Percentiles rank a stretch among this genome's conserved stretches.
Conservation (phyloP, 176 grass and related monocot genomes). For the Avena insularis region DNA sequence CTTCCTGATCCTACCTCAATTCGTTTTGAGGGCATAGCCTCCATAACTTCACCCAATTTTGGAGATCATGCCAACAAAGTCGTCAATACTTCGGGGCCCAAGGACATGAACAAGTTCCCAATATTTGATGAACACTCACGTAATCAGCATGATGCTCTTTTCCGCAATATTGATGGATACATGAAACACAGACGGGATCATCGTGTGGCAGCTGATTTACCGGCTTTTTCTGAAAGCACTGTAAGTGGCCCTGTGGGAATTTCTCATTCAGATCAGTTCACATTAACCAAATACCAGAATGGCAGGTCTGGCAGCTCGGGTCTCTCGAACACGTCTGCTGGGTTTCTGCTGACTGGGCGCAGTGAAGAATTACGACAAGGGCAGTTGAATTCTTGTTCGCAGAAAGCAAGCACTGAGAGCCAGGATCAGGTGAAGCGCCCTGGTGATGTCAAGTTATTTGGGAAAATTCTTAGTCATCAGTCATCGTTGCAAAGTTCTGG, state of each 20-base stretch:
- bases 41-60: constrained; percentile 57
- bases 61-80: constrained; percentile 47
- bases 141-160: constrained; percentile 44
- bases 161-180: constrained; percentile 51
- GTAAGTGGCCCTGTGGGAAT: constrained; percentile 21
- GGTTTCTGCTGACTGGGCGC: constrained; percentile 23
- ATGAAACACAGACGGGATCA: constrained; percentile 40
- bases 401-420: constrained; percentile 48
- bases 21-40: constrained; percentile 65
- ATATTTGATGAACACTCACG: constrained; percentile 47
- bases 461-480: constrained; percentile 72
- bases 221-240: constrained; percentile 47
- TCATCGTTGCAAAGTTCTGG: constrained; percentile 63
- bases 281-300: constrained; percentile 51
- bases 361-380: constrained; percentile 31
- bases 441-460: constrained; percentile 85
- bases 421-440: constrained; percentile 56
- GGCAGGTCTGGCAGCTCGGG: constrained; percentile 46
- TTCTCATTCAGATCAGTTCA: constrained; percentile 54
- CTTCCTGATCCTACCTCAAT: constrained; percentile 57
- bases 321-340: constrained; percentile 33
- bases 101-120: constrained; percentile 52
- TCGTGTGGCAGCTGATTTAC: constrained; percentile 33
- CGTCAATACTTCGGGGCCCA: constrained; percentile 32
- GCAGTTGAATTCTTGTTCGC: constrained; percentile 35